Conservation (phyloP, 2,329 filamentous ascomycete genomes). For the Bipolaris victoriae region DNA sequence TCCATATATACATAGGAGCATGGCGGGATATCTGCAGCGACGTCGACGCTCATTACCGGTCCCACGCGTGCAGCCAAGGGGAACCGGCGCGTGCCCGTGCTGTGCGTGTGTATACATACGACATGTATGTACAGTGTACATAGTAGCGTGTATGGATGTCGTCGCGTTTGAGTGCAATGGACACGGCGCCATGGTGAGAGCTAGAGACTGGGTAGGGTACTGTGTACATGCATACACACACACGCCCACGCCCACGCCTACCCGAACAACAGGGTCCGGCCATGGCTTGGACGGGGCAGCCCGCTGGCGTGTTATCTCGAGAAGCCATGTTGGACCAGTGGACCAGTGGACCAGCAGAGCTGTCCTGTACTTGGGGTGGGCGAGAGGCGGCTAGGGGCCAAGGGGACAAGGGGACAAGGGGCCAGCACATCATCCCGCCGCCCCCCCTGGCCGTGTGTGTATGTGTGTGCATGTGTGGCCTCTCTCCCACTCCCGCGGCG, state of each 20-base stretch:
- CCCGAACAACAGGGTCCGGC: no score
- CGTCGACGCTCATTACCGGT: slow-evolving; percentile 25
- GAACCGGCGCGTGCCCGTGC: slow-evolving; percentile 40
- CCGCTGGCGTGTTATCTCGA: no score
- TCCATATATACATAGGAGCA: not conserved
- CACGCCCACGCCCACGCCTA: no score
- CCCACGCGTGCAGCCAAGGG: slow-evolving; percentile 41
- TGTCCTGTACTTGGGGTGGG: no score
- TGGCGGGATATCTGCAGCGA: slow-evolving; percentile 38
- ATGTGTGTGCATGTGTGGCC: not conserved
- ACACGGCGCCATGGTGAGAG: not conserved
- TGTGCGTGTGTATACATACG: no score
- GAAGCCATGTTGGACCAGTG: no score
- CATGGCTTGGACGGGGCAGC: no score
- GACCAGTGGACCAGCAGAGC: no score
- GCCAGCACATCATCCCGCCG: not conserved
- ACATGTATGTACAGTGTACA: no score
- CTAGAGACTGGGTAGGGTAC: not conserved
- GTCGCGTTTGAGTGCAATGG: slow-evolving; percentile 16
- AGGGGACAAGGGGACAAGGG: not conserved
- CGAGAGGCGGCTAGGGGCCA: no score
- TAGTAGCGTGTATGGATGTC: slow-evolving; percentile 31
- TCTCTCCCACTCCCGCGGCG: slow-evolving; percentile 11
- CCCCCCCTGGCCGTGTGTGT: slow-evolving; percentile 21
- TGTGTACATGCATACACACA: no score